Evolutionary conservation across 805 yeast genomes (phyloP), one percentile per base, ranked within the genome.

Genomic region (Lipomyces mesembrius): DNA sequence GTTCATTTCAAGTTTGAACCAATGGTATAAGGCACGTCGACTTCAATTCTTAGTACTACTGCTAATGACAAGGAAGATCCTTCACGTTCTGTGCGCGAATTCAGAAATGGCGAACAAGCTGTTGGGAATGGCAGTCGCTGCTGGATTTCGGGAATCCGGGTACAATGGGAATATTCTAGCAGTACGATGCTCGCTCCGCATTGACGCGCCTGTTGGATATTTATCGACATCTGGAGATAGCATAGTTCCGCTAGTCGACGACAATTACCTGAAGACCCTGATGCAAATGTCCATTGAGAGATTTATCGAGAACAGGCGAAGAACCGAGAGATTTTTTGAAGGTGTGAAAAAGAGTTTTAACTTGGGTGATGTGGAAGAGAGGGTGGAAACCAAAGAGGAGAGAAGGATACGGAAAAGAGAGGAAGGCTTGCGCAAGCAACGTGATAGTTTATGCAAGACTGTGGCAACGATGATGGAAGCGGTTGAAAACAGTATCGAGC

Each of bases 121-220:
- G 11, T 90, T 87, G 70, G 84, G 87, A 49, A 78, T 84, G 0
- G 96, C 96, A 0, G 88, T 91, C 91, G 83, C 84, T 1, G 88
- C 95, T 78, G 97, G 97, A 2, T 92, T 89, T 74, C 82, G 97
- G 73, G 97, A 92, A 76, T 84, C 91, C 37, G 97, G 97, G 0
- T 90, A 92, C 57, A 96, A 96, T 7, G 90, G 91, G 73, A 85
- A 86, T 71, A 81, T 88, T 12, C 96, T 92, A 6, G 97, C 92
- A 0, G 78, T 92, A 22, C 81, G 97, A 70, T 89, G 86, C 55
- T 87, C 91, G 3, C 87, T 92, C 65, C 85, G 85, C 68, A 76
- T 92, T 29, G 97, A 92, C 75, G 81, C 88, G 0, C 97, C 97
- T 0, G 84, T 91, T 39, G 97, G 93, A 0, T 85, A 78, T 71